phyloP scores from a whole-genome alignment of 768 basidiomycete species.

The Rhodotorula sphaerocarpa region DNA sequence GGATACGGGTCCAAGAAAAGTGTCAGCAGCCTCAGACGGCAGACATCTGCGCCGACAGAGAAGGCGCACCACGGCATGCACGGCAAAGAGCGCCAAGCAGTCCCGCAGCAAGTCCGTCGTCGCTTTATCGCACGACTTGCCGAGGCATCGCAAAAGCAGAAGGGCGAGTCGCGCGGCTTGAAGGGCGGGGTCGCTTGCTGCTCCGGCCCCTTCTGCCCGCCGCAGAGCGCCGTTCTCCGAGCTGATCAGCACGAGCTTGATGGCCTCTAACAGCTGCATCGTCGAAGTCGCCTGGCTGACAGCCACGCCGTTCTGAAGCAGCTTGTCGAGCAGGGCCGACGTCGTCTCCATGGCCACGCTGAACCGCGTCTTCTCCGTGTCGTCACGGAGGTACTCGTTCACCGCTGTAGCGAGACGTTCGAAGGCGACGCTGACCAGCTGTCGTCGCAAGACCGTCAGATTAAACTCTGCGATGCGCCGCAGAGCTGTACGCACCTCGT shows the following conservation, averaged over 20 bases:
- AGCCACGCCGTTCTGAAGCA: constrained; percentile 11
- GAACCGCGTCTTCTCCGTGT: neutral
- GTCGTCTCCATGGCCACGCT: neutral
- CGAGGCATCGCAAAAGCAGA: constrained; percentile 15
- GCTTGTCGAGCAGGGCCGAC: constrained; percentile 24
- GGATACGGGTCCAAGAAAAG: constrained; percentile 2
- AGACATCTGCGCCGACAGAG: too few relatives aligned
- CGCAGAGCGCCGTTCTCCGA: neutral
- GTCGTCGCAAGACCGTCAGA: neutral
- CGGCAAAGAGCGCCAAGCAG: constrained; percentile 6
- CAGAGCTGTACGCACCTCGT: constrained; percentile 34
- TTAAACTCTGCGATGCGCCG: too few relatives aligned
- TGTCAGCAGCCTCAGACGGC: too few relatives aligned
- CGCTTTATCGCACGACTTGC: constrained; percentile 1
- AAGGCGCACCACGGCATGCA: constrained; percentile 8
- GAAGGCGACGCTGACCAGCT: constrained; percentile 36
- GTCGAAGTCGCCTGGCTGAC: neutral
- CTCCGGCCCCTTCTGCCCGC: neutral
- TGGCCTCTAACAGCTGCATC: constrained; percentile 10
- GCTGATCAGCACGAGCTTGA: constrained; percentile 2
- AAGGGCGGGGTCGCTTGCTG: neutral
- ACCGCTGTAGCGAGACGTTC: constrained; percentile 17
- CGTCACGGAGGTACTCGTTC: neutral
- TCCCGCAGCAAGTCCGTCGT: constrained; percentile 16
- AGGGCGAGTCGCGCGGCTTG: constrained; percentile 8